Evolutionary conservation across 2,329 filamentous ascomycete genomes (phyloP), one percentile per base, ranked within the genome.

Genomic region (Aspergillus costaricaensis): DNA sequence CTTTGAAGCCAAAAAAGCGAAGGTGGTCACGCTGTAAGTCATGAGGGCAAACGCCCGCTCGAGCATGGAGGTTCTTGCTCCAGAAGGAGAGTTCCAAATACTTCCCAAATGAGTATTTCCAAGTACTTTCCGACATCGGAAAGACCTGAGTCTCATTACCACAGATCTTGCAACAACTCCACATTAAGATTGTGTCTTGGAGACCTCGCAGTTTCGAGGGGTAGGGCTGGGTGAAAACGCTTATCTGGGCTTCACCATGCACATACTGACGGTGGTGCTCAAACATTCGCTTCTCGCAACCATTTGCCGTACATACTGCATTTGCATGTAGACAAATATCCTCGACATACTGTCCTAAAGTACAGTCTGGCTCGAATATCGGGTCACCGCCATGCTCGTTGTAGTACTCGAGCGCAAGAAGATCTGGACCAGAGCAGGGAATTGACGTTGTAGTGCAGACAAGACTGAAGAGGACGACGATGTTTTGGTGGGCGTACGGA

Each of bases 101-200:
- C 76, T 99, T 99, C 10, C 92, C 95, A 71, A 99, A 96, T 0
- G 95, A 99, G 74, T 99, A 99, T 74, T 96, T 97, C 91, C 92
- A 99, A 0, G 93, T 96, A 69, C 88, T 92, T 59, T 92, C 88
- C 0, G 94, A 97, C 92, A 99, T 97, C 32, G 89, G 88, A 66
- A 91, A 90, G 51, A 93, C 88, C 41, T 92, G 91, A 0, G 94
- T 96, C 73, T 98, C 93, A 66, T 91, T 91, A 55, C 91, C 89
- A 75, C 96, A 99, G 30, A 91, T 83, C 69, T 96, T 95, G 80
- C 95, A 99, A 68, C 90, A 92, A 66, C 92, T 98, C 96, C 96
- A 99, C 92, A 99, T 97, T 59, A 93, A 85, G 58, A 99, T 96
- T 2, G 88, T 90, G 65, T 91, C 86, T 73, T 86, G 84, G 76